Base-by-base conservation (phyloP, 1,284 basidiomycete genomes). In the Ceratobasidium sp. region DNA sequence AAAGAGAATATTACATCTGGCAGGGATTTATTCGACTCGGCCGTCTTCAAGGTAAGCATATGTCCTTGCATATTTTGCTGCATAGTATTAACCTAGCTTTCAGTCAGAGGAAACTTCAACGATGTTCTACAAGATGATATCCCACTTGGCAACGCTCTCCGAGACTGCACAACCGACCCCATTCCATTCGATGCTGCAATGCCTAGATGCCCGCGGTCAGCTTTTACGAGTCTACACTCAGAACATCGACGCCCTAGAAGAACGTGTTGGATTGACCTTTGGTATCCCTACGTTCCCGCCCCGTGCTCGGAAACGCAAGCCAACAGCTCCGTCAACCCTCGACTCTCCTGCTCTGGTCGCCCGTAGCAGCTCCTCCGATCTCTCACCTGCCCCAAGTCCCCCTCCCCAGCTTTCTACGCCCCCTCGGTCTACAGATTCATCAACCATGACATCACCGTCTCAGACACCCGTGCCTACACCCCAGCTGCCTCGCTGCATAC, bases 171-270 rank as follows among this genome's bases (percentile, higher is more conserved):
- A 88, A 79, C 96, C 96, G 0, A 97, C 96, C 2, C 86, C 91
- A 0, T 98, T 98, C 81, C 96, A 98, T 82, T 85, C 87, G 7
- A 87, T 94, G 35, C 89, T 98, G 33, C 92, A 92, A 57, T 83
- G 88, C 16, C 89, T 98, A 30, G 95, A 98, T 82, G 87, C 91
- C 76, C 88, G 92, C 64, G 93, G 94, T 1, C 89, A 91, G 65
- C 89, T 98, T 0, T 88, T 96, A 59, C 89, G 96, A 38, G 94
- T 96, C 3, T 98, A 98, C 84, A 97, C 96, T 0, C 96, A 98
- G 86, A 97, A 97, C 85, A 97, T 98, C 79, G 96, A 98, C 83
- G 93, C 92, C 18, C 90, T 98, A 68, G 96, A 98, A 83, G 88
- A 88, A 78, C 95, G 96, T 82, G 93, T 91, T 16, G 96, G 96